Base-by-base conservation (phyloP, 176 grass and related monocot species). In the Musa schizocarpa region DNA sequence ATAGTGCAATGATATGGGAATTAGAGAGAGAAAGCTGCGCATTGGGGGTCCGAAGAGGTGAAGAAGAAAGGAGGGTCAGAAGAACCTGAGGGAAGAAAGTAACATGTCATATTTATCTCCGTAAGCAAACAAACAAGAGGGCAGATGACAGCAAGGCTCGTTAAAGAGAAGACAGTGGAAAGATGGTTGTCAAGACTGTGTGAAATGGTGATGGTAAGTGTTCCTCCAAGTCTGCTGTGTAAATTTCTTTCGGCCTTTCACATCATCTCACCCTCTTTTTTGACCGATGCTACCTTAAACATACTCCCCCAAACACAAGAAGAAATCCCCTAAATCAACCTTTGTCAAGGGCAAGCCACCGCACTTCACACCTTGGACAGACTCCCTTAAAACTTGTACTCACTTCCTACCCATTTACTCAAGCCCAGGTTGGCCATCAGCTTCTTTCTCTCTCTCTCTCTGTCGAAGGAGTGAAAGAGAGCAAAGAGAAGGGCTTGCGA, bases 11-110 rank as follows among this genome's bases (percentile, higher is more conserved):
- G 68, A 34, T 80, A 34, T 53, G 78, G 22, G 56, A 53, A 12
- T 56, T 70, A 34, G 53, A 61, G 53, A 14, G 29, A 25, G 53
- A 52, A 26, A 53, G 66, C 77, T 72, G 54, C 80, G 80, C 76
- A 56, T 87, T 83, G 85, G 85, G 76, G 76, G 34, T 80, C 83
- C 72, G 81, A 53, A 83, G 52, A 56, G 55, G 62, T 23, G 63
- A 54, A 61, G 78, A 49, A 79, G 80, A 54, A 43, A 80, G 74
- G 76, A 70, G 52, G 56, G 14, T 50, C 24, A 71, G 13, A 69
- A 55, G 13, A 68, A 78, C 17, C 53, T 19, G 17, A 24, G 54
- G 1, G 20, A 25, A 21, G 16, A 53, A 67, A 66, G 24, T n/a
- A 66, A 66, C 57, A 61, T 19, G n/a, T 14, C 13, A 61, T 61